These are phyloP conservation scores for Gardenia jasminoides DNA, from an alignment of 257 asterid genomes.

Conservation along the genomic window DNA sequence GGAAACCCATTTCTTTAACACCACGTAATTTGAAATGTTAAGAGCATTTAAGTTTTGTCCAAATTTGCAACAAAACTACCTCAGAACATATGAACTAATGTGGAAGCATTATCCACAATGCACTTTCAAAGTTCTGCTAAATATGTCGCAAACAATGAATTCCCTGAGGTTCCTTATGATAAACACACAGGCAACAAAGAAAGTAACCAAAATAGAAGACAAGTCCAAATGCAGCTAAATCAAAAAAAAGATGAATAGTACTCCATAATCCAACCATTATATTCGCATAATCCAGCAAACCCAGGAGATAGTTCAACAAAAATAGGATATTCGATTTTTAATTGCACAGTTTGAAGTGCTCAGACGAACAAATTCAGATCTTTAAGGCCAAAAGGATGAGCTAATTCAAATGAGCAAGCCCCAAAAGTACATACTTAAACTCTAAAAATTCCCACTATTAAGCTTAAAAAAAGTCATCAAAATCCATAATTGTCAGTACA, in stretches of 20 bases:
- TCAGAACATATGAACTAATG: not conserved
- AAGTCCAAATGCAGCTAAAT: not conserved
- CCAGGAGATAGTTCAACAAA: not conserved
- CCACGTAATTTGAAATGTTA: not conserved
- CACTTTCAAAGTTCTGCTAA: not conserved
- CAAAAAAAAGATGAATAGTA: not conserved
- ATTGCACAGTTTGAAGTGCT: not conserved
- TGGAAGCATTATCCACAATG: not conserved
- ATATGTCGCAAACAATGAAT: not conserved
- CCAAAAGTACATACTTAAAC: not conserved
- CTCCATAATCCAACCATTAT: not conserved
- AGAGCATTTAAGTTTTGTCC: not conserved
- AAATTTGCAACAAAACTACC: not conserved
- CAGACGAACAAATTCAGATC: conserved; percentile 1
- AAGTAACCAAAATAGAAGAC: not conserved
- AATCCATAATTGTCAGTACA: not conserved
- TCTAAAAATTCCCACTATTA: not conserved
- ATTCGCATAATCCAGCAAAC: not conserved
- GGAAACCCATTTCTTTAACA: not conserved
- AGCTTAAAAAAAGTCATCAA: not conserved
- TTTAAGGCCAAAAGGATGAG: not conserved
- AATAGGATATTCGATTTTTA: not conserved
- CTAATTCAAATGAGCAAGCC: not conserved
- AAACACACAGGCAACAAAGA: not conserved
- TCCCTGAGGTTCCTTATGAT: not conserved